These are phyloP conservation scores for Beauveria pseudobassiana DNA, from an alignment of 2,329 filamentous ascomycete species.

Conservation along the genomic window DNA sequence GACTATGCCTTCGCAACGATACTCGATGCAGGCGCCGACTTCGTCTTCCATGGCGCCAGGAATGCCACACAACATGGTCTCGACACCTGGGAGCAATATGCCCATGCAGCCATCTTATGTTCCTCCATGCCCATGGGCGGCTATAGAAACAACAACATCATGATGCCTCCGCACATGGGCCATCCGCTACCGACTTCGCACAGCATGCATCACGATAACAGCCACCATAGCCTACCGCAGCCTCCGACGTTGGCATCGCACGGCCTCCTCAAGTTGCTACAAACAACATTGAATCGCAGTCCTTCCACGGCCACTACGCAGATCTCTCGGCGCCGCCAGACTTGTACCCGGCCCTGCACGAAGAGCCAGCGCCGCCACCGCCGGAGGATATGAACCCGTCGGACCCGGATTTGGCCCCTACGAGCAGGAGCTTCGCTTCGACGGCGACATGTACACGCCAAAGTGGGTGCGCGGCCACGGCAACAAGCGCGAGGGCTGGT, in stretches of 20 bases:
- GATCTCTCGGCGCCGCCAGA: conserved; percentile 70
- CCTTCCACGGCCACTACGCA: conserved; percentile 61
- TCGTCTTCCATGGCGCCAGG: neutral
- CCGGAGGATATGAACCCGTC: conserved; percentile 75
- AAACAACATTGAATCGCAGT: conserved; percentile 67
- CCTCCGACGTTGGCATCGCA: conserved; percentile 61
- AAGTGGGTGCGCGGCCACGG: conserved; percentile 79
- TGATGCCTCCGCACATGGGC: conserved; percentile 41
- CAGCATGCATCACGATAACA: conserved; percentile 27
- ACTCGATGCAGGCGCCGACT: conserved; percentile 41
- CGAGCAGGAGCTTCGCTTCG: conserved; percentile 72
- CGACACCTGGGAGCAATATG: conserved; percentile 39
- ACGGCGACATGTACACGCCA: conserved; percentile 76
- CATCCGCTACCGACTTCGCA: conserved; percentile 40
- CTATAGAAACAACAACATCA: conserved; percentile 38
- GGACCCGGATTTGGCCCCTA: conserved; percentile 67
- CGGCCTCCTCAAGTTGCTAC: conserved; percentile 64
- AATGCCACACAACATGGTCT: conserved; percentile 2
- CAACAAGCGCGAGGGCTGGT: conserved; percentile 85
- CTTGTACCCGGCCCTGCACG: conserved; percentile 65
- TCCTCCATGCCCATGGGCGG: conserved; percentile 19
- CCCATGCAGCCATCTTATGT: conserved; percentile 35
- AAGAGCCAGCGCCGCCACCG: conserved; percentile 66
- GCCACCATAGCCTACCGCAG: conserved; percentile 42
- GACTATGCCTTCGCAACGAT: conserved; percentile 48